Evolutionary conservation across 2,329 filamentous ascomycete genomes (phyloP).

Genomic region (Tolypocladium nubicola): DNA sequence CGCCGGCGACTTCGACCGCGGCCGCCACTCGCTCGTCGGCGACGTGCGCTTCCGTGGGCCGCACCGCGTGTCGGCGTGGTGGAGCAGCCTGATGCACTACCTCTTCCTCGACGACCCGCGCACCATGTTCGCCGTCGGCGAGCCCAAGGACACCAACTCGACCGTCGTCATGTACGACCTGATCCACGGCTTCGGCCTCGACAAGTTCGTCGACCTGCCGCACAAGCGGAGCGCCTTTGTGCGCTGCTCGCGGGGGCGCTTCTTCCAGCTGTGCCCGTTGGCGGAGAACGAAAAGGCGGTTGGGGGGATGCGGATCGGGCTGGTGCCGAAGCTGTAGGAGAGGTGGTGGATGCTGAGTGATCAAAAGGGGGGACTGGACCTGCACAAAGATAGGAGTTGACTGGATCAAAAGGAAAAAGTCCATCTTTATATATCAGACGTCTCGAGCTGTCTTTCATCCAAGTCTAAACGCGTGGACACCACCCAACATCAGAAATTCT

Average conservation of each 20-base stretch:
- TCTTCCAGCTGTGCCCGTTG: conserved; percentile 57
- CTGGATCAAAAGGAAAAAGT: too few species aligned
- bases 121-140: conserved; percentile 48
- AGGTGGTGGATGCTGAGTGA: background rate
- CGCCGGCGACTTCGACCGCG: conserved; percentile 45
- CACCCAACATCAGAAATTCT: too few species aligned
- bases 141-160: conserved; percentile 61
- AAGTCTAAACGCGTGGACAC: too few species aligned
- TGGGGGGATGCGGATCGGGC: conserved; percentile 39
- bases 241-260: conserved; percentile 53
- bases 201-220: conserved; percentile 62
- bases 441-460: background rate
- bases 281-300: conserved; percentile 45
- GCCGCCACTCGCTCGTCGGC: conserved; percentile 47
- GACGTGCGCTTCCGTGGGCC: conserved; percentile 49
- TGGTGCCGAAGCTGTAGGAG: conserved; percentile 40
- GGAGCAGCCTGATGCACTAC: conserved; percentile 52
- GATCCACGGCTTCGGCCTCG: conserved; percentile 60
- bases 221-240: conserved; percentile 62
- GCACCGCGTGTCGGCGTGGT: conserved; percentile 51
- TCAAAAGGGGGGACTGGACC: background rate
- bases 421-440: too few species aligned
- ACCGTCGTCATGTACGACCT: conserved; percentile 67
- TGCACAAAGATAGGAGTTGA: too few species aligned
- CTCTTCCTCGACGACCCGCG: conserved; percentile 51